Conservation (phyloP, 306 rosid genomes). For the Pyrus betulifolia region DNA sequence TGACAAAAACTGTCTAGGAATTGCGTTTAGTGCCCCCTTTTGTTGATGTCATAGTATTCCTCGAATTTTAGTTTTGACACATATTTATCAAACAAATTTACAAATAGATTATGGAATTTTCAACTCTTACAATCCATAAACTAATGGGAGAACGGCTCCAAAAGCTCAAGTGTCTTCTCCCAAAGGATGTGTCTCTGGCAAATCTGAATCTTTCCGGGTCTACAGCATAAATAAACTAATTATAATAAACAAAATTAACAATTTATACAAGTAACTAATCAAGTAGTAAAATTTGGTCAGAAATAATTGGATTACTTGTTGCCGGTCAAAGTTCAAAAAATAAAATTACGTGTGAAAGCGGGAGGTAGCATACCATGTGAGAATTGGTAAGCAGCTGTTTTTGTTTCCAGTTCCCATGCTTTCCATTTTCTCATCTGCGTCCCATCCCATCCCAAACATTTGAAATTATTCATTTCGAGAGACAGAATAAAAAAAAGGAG, state of each 20-base stretch:
- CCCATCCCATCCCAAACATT: not conserved
- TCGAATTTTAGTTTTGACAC: too few species aligned
- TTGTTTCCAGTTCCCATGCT: constrained; percentile 77
- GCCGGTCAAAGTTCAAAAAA: not conserved
- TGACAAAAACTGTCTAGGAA: not conserved
- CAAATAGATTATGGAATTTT: not conserved
- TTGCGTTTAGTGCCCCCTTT: too few species aligned
- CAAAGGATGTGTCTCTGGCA: constrained; percentile 81
- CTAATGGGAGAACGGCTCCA: constrained; percentile 57
- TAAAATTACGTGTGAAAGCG: not conserved
- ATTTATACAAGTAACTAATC: not conserved
- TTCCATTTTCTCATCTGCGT: constrained; percentile 83
- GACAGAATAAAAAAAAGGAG: not conserved
- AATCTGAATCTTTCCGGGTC: constrained; percentile 85
- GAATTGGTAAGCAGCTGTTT: constrained; percentile 59
- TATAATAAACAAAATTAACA: not conserved
- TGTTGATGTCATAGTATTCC: not conserved
- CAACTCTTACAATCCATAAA: constrained; percentile 64
- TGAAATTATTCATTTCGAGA: not conserved
- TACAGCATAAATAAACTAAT: constrained; percentile 10
- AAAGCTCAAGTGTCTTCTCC: constrained; percentile 69
- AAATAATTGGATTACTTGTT: not conserved
- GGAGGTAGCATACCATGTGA: constrained; percentile 46
- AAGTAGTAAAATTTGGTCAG: not conserved
- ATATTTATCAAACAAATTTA: not conserved